phyloP scores from a whole-genome alignment of 2,329 filamentous ascomycete species.

The Thyridium curvatum region DNA sequence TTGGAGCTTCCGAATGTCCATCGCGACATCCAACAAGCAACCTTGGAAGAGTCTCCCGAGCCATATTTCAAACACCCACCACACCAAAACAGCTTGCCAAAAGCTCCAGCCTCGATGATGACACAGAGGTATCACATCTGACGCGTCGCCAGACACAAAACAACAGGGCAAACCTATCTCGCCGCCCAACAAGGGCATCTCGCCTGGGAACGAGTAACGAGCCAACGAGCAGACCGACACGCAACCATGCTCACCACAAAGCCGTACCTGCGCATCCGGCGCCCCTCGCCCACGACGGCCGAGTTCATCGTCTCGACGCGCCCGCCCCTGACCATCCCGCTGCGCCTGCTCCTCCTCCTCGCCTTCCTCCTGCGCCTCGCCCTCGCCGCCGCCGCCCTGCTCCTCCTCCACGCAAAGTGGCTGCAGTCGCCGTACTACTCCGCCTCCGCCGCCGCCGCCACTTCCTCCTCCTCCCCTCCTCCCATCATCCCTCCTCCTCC shows the following conservation, averaged over 20 bases:
- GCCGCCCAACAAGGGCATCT: too few relatives aligned
- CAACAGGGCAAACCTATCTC: too few relatives aligned
- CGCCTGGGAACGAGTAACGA: too few relatives aligned
- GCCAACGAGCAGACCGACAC: too few relatives aligned
- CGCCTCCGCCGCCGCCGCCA: constrained; percentile 11
- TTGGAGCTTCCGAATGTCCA: too few relatives aligned
- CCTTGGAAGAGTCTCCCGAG: too few relatives aligned
- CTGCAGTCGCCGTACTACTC: constrained; percentile 17
- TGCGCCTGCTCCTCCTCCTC: constrained; percentile 37
- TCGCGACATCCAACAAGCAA: too few relatives aligned
- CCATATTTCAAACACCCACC: too few relatives aligned
- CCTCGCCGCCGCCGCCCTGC: constrained; percentile 31
- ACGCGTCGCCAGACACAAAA: constrained; percentile 1
- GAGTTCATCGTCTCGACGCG: constrained; percentile 87
- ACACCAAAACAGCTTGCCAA: too few relatives aligned
- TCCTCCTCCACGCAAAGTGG: constrained; percentile 46
- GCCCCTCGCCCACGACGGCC: constrained; percentile 81
- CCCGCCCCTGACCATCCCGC: constrained; percentile 41
- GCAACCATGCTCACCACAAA: constrained; percentile 53
- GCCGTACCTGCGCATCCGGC: constrained; percentile 55
- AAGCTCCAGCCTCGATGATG: neutral
- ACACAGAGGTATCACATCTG: neutral
- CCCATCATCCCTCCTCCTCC: constrained; percentile 7
- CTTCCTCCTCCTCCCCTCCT: constrained; percentile 10
- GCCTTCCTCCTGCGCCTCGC: constrained; percentile 36